Conservation (phyloP, 75 land plant genomes). For the Sequoia sempervirens region DNA sequence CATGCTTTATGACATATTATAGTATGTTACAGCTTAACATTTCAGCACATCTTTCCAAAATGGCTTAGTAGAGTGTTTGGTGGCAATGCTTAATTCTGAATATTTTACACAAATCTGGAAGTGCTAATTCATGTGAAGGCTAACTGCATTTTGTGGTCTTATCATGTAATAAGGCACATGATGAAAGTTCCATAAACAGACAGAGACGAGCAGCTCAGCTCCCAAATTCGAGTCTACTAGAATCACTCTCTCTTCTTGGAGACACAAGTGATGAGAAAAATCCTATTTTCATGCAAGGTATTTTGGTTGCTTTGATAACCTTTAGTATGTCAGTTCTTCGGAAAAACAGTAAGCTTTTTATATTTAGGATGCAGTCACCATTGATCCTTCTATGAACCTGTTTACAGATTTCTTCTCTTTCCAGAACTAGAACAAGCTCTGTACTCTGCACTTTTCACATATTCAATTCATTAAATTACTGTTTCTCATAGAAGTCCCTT, state of each 20-base stretch:
- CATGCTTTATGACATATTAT: background rate
- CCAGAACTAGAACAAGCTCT: background rate
- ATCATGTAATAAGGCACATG: slow-evolving; percentile 47
- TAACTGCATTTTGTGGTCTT: slow-evolving; percentile 8
- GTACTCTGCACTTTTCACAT: background rate
- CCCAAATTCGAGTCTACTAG: slow-evolving; percentile 43
- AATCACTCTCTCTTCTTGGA: slow-evolving; percentile 65
- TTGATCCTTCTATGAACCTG: background rate
- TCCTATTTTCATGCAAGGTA: slow-evolving; percentile 95
- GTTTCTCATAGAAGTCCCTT: background rate
- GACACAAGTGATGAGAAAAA: slow-evolving; percentile 43
- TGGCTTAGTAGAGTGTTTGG: background rate
- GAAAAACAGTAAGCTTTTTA: background rate
- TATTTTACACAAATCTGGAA: slow-evolving; percentile 2
- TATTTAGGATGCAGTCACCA: background rate
- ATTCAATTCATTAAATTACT: background rate
- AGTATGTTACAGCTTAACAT: background rate
- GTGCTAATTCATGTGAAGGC: background rate
- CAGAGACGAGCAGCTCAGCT: slow-evolving; percentile 57
- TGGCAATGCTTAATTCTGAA: background rate
- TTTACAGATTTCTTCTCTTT: background rate
- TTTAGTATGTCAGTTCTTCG: background rate
- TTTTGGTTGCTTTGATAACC: background rate
- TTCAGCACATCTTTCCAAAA: background rate
- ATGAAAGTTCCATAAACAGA: slow-evolving; percentile 75